Evolutionary conservation across 78 protist species (phyloP).

Genomic region (Protostelium mycophagum): DNA sequence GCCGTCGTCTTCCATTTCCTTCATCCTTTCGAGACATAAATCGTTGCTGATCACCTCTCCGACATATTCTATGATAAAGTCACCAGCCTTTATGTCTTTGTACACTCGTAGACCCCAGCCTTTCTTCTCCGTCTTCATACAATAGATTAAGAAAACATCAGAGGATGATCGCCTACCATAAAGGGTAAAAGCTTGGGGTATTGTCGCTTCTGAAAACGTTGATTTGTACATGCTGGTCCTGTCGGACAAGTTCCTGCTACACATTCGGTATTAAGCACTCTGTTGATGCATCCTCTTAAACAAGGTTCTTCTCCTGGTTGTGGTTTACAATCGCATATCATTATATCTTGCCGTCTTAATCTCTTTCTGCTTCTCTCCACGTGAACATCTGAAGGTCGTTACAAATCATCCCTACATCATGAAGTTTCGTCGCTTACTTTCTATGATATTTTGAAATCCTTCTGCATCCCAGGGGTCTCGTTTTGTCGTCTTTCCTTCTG

Average conservation of each 20-base stretch:
- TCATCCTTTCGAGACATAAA: constrained; percentile 24
- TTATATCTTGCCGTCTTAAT: constrained; percentile 19
- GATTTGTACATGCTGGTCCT: constrained; percentile 38
- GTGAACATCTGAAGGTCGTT: constrained; percentile 18
- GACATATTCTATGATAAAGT: constrained; percentile 67
- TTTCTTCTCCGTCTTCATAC: constrained; percentile 40
- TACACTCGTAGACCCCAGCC: constrained; percentile 68
- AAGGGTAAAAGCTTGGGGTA: constrained; percentile 31
- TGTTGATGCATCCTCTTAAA: constrained; percentile 45
- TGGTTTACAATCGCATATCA: constrained; percentile 17
- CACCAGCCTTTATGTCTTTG: constrained; percentile 13
- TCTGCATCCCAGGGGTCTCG: neutral
- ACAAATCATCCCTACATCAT: neutral
- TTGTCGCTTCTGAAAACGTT: constrained; percentile 43
- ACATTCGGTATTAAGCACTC: constrained; percentile 45
- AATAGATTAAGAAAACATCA: constrained; percentile 4
- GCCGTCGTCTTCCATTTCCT: constrained; percentile 23
- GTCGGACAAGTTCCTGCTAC: constrained; percentile 14
- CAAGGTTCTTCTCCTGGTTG: constrained; percentile 3
- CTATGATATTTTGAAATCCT: neutral
- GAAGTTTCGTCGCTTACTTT: neutral
- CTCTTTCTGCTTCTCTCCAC: constrained; percentile 32
- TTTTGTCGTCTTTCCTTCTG: neutral
- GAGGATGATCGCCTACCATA: constrained; percentile 17
- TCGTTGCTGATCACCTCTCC: constrained; percentile 67